phyloP scores from a whole-genome alignment of 495 filamentous ascomycete species.

The Halenospora varia region DNA sequence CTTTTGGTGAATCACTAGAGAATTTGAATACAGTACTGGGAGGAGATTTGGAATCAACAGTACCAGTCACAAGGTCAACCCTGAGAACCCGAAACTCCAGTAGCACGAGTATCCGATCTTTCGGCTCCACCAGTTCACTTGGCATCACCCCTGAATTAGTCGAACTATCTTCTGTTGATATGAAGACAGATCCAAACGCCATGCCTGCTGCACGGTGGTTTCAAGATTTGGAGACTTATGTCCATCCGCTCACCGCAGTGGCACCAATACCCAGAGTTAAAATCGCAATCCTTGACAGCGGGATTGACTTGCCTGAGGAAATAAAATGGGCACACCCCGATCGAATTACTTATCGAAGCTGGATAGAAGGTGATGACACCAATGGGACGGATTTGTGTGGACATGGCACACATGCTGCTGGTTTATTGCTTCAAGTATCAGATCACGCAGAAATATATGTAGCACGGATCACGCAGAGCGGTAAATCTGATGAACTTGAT shows the following conservation, averaged over 20 bases:
- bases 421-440: background rate
- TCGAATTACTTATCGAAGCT: too few relatives aligned
- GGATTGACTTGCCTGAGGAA: background rate
- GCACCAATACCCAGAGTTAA: background rate
- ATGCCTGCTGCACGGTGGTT: too few relatives aligned
- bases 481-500: too few relatives aligned
- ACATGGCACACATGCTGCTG: background rate
- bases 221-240: background rate
- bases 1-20: too few relatives aligned
- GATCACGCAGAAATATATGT: background rate
- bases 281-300: background rate
- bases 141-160: background rate
- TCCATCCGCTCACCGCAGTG: background rate
- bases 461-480: background rate
- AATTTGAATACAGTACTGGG: too few relatives aligned
- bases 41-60: too few relatives aligned
- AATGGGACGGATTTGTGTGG: background rate
- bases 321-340: background rate
- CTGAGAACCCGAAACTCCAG: too few relatives aligned
- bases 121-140: background rate
- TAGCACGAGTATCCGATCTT: too few relatives aligned
- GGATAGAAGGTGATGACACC: too few relatives aligned
- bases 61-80: too few relatives aligned
- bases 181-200: background rate
- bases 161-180: background rate